These are phyloP conservation scores for Capniomyces stellatus DNA, from an alignment of 371 early-diverging fungal species.

Conservation along the genomic window DNA sequence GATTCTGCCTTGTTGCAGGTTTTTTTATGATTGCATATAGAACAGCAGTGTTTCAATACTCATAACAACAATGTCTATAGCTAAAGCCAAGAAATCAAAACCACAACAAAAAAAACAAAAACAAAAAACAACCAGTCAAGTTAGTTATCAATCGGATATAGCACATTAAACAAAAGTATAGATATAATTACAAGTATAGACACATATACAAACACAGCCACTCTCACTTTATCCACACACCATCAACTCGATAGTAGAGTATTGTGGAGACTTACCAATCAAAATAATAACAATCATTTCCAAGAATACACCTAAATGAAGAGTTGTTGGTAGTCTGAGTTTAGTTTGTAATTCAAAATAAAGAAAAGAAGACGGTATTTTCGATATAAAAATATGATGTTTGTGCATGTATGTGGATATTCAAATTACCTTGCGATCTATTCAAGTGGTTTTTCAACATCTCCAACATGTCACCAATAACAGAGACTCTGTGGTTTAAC, in stretches of 20 bases:
- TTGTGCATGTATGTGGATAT: too few relatives aligned
- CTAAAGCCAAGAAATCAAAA: background rate
- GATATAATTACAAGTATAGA: too few relatives aligned
- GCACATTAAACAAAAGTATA: too few relatives aligned
- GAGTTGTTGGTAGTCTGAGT: background rate
- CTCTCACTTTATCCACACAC: too few relatives aligned
- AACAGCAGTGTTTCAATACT: too few relatives aligned
- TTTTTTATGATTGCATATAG: too few relatives aligned
- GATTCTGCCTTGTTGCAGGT: too few relatives aligned
- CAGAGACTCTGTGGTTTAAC: slow-evolving; percentile 57
- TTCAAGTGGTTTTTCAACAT: slow-evolving; percentile 60
- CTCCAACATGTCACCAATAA: slow-evolving; percentile 62
- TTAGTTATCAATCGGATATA: too few relatives aligned
- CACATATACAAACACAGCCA: too few relatives aligned
- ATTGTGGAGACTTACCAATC: slow-evolving; percentile 34
- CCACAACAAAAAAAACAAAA: background rate
- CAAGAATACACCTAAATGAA: slow-evolving; percentile 33
- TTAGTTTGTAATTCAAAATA: slow-evolving; percentile 1
- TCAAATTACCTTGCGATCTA: slow-evolving; percentile 23
- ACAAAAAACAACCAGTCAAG: background rate
- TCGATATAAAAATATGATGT: too few relatives aligned
- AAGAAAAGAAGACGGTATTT: background rate
- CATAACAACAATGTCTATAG: too few relatives aligned
- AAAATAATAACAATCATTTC: slow-evolving; percentile 73
- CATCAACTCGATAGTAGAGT: too few relatives aligned